Conservation (phyloP, 768 basidiomycete species). For the Lentinus brumalis region DNA sequence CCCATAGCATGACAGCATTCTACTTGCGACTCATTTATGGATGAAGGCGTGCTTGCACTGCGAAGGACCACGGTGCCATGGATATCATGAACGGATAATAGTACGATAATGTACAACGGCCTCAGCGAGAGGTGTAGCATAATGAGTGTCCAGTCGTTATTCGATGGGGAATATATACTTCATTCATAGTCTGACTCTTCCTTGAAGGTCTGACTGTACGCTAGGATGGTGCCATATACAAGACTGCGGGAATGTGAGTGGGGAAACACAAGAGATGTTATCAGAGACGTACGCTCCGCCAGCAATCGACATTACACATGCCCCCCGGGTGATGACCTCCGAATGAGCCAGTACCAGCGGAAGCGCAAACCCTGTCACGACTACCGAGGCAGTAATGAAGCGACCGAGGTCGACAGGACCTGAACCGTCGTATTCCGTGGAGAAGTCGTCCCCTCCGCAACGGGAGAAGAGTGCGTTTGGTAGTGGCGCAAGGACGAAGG, state of each 20-base stretch:
- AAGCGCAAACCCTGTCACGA: slow-evolving; percentile 91
- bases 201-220: slow-evolving; percentile 82
- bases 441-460: slow-evolving; percentile 89
- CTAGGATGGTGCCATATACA: slow-evolving; percentile 89
- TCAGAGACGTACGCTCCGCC: slow-evolving; percentile 76
- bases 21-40: background rate
- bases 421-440: slow-evolving; percentile 68
- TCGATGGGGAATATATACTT: slow-evolving; percentile 14
- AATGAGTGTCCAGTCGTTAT: slow-evolving; percentile 13
- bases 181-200: slow-evolving; percentile 85
- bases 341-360: slow-evolving; percentile 93
- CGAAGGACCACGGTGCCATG: background rate
- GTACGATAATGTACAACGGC: slow-evolving; percentile 24
- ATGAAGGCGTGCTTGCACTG: background rate
- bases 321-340: slow-evolving; percentile 78
- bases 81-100: slow-evolving; percentile 16
- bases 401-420: slow-evolving; percentile 88
- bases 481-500: slow-evolving; percentile 92
- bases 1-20: background rate
- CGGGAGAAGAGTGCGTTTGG: slow-evolving; percentile 95
- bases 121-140: slow-evolving; percentile 19
- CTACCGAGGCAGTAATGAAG: slow-evolving; percentile 88
- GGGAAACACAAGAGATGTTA: background rate
- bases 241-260: slow-evolving; percentile 42
- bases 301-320: slow-evolving; percentile 92